These are phyloP conservation scores for Periglandula ipomoeae DNA, from an alignment of 2,329 filamentous ascomycete genomes.

Conservation along the genomic window DNA sequence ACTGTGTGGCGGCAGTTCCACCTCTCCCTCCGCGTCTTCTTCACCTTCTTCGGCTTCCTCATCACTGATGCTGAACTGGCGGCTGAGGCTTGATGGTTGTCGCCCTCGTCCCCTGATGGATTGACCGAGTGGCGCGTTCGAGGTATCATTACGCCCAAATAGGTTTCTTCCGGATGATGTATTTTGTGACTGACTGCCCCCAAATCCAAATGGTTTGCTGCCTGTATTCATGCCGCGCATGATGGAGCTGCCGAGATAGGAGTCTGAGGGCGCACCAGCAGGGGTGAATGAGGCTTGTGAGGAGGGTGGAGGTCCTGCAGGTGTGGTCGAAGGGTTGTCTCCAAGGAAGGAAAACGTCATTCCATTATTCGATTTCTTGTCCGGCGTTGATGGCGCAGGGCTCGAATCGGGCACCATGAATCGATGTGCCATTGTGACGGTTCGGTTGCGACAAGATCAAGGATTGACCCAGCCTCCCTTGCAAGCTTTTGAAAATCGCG, in stretches of 20 bases:
- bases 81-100: slow-evolving; percentile 44
- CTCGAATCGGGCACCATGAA: slow-evolving; percentile 35
- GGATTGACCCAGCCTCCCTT: neutral
- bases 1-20: slow-evolving; percentile 23
- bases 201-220: slow-evolving; percentile 31
- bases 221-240: slow-evolving; percentile 32
- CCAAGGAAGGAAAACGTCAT: slow-evolving; percentile 30
- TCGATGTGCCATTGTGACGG: slow-evolving; percentile 27
- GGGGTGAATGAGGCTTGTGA: slow-evolving; percentile 47
- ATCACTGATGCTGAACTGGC: slow-evolving; percentile 25
- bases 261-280: slow-evolving; percentile 44
- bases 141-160: slow-evolving; percentile 26
- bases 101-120: slow-evolving; percentile 33
- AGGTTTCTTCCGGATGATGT: slow-evolving; percentile 24
- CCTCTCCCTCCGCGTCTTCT: slow-evolving; percentile 25
- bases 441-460: slow-evolving; percentile 1
- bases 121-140: slow-evolving; percentile 37
- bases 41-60: slow-evolving; percentile 23
- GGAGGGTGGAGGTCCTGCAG: slow-evolving; percentile 41
- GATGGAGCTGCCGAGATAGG: slow-evolving; percentile 46
- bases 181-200: slow-evolving; percentile 18
- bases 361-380: slow-evolving; percentile 25
- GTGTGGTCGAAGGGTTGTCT: slow-evolving; percentile 43
- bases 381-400: slow-evolving; percentile 41
- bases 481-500: neutral